Conservation (phyloP, 176 grass and related monocot genomes). For the Melocanna baccifera region DNA sequence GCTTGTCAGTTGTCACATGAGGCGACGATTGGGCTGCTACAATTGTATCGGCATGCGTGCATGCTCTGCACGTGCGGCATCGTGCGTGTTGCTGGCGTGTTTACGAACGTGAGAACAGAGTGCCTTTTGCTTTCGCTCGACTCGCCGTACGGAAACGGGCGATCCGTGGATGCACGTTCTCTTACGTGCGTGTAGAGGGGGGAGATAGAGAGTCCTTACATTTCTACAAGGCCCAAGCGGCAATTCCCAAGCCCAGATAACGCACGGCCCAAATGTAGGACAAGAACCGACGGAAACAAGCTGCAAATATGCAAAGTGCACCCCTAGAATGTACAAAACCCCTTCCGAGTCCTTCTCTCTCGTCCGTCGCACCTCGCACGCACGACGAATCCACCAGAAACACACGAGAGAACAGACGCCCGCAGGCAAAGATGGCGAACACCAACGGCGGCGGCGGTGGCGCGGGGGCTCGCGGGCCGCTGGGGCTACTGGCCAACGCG, state of each 20-base stretch:
- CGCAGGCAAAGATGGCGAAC: conserved; percentile 33
- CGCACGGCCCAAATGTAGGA: not conserved
- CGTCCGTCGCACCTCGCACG: not conserved
- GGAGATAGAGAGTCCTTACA: no score
- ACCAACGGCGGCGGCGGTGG: conserved; percentile 7
- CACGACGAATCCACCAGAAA: not conserved
- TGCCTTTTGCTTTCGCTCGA: not conserved
- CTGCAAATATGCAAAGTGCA: not conserved
- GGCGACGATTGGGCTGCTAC: no score
- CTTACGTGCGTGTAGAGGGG: not conserved
- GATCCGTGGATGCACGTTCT: not conserved
- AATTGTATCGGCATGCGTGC: no score
- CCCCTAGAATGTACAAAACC: not conserved
- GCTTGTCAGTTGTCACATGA: no score
- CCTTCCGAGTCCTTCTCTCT: not conserved
- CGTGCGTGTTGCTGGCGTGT: no score
- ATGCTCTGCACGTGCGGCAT: no score
- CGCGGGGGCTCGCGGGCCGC: not conserved
- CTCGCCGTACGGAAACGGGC: not conserved
- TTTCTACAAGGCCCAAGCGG: not conserved
- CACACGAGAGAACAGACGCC: not conserved
- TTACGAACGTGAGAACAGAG: no score
- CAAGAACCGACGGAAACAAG: not conserved
- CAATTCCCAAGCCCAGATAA: not conserved
- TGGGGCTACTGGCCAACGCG: conserved; percentile 55